Evolutionary conservation across 75 land plant species (phyloP).

Genomic region (Gnetum montanum): DNA sequence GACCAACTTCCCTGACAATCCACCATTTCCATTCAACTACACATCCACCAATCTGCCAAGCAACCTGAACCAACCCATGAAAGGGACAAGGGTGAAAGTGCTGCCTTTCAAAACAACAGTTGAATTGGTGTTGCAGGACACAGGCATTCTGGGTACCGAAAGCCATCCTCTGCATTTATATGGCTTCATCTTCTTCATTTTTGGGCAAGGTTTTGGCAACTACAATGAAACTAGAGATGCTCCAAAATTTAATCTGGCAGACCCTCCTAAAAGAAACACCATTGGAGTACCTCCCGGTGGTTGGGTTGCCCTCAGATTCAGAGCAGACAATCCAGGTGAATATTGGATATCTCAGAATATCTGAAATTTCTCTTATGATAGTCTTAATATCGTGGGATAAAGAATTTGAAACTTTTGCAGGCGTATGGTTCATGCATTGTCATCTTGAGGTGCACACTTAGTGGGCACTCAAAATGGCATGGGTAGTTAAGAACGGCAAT

Average conservation of each 20-base stretch:
- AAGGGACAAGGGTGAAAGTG: slow-evolving; percentile 14
- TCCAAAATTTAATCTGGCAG: slow-evolving; percentile 33
- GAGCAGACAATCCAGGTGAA: slow-evolving; percentile 49
- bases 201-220: slow-evolving; percentile 36
- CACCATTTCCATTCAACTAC: slow-evolving; percentile 23
- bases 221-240: slow-evolving; percentile 30
- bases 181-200: slow-evolving; percentile 28
- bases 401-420: too few relatives aligned
- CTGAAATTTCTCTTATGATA: too few relatives aligned
- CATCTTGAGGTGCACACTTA: slow-evolving; percentile 42
- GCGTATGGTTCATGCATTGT: slow-evolving; percentile 27
- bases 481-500: slow-evolving; percentile 40
- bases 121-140: slow-evolving; percentile 29
- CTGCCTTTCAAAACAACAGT: slow-evolving; percentile 19
- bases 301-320: slow-evolving; percentile 47
- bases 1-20: slow-evolving; percentile 22
- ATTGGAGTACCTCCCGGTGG: slow-evolving; percentile 31
- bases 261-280: slow-evolving; percentile 42
- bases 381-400: too few relatives aligned
- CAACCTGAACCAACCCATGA: slow-evolving; percentile 9
- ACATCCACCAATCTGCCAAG: slow-evolving; percentile 9
- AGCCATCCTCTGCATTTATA: slow-evolving; percentile 31
- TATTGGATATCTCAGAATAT: too few relatives aligned
- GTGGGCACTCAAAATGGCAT: slow-evolving; percentile 61
- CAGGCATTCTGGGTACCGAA: slow-evolving; percentile 19